phyloP scores from a whole-genome alignment of 2,329 filamentous ascomycete species.

The Claviceps sp. region DNA sequence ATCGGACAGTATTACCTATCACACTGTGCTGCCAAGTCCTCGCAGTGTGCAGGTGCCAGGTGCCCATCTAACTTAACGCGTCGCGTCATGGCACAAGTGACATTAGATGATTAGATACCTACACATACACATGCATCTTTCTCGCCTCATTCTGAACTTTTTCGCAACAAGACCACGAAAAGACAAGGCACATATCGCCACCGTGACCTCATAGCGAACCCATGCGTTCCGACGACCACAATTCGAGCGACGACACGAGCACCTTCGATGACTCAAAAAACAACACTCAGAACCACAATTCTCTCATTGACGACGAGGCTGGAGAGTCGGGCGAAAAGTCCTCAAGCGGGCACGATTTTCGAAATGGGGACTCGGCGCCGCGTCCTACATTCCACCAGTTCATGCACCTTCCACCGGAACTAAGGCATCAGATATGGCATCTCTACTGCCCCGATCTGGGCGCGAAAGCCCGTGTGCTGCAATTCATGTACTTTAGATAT shows the following conservation, averaged over 20 bases:
- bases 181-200: background rate
- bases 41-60: no score
- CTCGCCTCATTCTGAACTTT: no score
- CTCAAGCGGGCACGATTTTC: background rate
- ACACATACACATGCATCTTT: no score
- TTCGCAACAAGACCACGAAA: background rate
- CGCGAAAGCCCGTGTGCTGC: no score
- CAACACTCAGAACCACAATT: background rate
- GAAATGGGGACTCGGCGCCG: background rate
- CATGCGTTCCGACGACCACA: constrained; percentile 1
- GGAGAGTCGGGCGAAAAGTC: constrained; percentile 2
- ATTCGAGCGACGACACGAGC: constrained; percentile 1
- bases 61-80: no score
- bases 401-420: constrained; percentile 18
- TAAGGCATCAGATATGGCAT: no score
- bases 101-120: no score
- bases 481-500: no score
- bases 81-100: no score
- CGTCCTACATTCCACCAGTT: constrained; percentile 13
- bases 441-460: no score
- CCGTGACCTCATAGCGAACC: background rate
- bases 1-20: no score
- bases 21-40: no score
- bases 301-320: constrained; percentile 7
- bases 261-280: constrained; percentile 3